Evolutionary conservation across 257 asterid species (phyloP).

Genomic region (Nicotiana attenuata): DNA sequence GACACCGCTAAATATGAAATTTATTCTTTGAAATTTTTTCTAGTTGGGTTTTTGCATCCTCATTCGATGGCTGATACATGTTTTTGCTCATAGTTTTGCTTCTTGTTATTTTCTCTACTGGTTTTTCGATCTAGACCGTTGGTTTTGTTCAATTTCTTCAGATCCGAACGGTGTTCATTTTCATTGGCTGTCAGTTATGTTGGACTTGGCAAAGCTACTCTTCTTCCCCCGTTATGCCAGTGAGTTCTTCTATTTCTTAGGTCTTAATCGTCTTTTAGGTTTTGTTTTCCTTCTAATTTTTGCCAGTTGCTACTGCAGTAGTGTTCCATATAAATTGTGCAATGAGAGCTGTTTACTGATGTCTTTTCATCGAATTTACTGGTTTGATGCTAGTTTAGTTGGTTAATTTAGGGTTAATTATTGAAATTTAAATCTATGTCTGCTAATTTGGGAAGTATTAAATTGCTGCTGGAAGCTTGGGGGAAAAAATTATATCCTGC

Average conservation of each 20-base stretch:
- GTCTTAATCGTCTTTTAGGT: neutral
- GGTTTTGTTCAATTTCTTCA: slow-evolving; percentile 16
- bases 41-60: slow-evolving; percentile 17
- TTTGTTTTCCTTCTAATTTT: neutral
- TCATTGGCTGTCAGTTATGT: slow-evolving; percentile 43
- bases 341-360: neutral
- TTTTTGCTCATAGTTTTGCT: slow-evolving; percentile 23
- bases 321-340: neutral
- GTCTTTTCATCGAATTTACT: neutral
- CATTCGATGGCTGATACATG: slow-evolving; percentile 18
- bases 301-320: neutral
- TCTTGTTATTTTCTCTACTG: neutral
- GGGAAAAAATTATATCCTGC: neutral
- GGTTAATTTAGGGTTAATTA: slow-evolving; percentile 1
- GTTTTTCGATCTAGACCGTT: slow-evolving; percentile 16
- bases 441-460: neutral
- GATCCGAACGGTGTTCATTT: slow-evolving; percentile 37
- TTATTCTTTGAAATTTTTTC: slow-evolving; percentile 18
- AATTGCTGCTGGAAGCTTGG: neutral
- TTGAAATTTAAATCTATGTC: neutral
- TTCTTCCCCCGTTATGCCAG: slow-evolving; percentile 28
- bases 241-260: slow-evolving; percentile 23
- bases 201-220: slow-evolving; percentile 22
- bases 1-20: neutral
- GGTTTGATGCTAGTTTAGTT: neutral